Conservation (phyloP, 2,329 filamentous ascomycete genomes). For the Claviceps paspali region DNA sequence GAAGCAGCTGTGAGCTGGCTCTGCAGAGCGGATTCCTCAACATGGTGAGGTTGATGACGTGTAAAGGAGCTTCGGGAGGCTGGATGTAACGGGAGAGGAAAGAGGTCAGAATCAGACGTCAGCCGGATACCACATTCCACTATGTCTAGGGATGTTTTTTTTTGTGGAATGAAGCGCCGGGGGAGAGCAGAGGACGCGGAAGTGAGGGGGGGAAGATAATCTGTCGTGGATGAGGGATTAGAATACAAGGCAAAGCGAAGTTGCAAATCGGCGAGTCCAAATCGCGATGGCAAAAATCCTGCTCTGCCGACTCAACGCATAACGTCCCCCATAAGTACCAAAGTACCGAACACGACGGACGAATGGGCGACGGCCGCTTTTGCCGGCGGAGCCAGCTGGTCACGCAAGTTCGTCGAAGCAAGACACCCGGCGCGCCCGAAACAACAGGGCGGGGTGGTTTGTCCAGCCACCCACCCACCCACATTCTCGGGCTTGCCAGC, state of each 20-base stretch:
- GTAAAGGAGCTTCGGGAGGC: slow-evolving; percentile 5
- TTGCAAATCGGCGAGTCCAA: slow-evolving; percentile 1
- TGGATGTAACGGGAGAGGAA: slow-evolving; percentile 5
- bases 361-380: no score
- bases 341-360: no score
- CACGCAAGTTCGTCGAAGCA: no score
- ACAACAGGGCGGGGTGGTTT: no score
- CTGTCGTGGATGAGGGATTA: slow-evolving; percentile 4
- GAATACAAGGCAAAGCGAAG: slow-evolving; percentile 5
- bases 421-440: no score
- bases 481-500: no score
- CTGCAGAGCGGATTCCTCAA: slow-evolving; percentile 53
- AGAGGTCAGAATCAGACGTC: slow-evolving; percentile 9
- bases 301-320: background rate
- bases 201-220: no score
- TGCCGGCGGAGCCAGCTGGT: no score
- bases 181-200: slow-evolving; percentile 21
- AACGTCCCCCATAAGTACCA: no score
- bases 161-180: slow-evolving; percentile 23
- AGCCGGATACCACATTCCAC: slow-evolving; percentile 16
- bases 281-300: slow-evolving; percentile 4
- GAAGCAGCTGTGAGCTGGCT: slow-evolving; percentile 48
- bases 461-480: no score
- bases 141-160: slow-evolving; percentile 17
- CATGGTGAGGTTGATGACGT: slow-evolving; percentile 34